Percentiles rank a stretch among this genome's conserved stretches.
phyloP scores from a whole-genome alignment of 2,329 filamentous ascomycete genomes.

The Fusarium guadeloupense region DNA sequence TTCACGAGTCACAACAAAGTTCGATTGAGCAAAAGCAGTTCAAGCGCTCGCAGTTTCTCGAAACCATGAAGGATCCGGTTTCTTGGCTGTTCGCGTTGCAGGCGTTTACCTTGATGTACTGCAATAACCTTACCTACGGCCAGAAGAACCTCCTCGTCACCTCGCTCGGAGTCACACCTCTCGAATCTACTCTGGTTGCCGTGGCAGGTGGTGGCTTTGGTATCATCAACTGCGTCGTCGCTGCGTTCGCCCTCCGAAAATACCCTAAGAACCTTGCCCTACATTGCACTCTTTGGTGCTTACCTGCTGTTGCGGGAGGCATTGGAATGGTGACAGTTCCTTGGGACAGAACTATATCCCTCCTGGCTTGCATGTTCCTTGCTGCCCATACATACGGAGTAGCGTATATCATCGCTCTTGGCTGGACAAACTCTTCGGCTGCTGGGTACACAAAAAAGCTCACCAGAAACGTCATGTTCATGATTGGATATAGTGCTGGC shows the following conservation, averaged over 20 bases:
- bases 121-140: slow-evolving; percentile 52
- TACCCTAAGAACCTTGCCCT: slow-evolving; percentile 47
- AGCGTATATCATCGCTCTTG: slow-evolving; percentile 45
- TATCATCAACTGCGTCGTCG: slow-evolving; percentile 45
- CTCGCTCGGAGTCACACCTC: slow-evolving; percentile 48
- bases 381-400: slow-evolving; percentile 48
- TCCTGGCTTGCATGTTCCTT: slow-evolving; percentile 39
- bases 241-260: slow-evolving; percentile 42
- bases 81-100: slow-evolving; percentile 47
- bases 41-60: slow-evolving; percentile 44
- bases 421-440: slow-evolving; percentile 49
- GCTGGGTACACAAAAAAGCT: slow-evolving; percentile 56
- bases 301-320: slow-evolving; percentile 40
- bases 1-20: slow-evolving; percentile 47
- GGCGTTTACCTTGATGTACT: slow-evolving; percentile 47
- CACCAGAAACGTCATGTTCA: slow-evolving; percentile 53
- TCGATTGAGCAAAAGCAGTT: slow-evolving; percentile 52
- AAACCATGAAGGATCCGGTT: slow-evolving; percentile 44
- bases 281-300: slow-evolving; percentile 41
- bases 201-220: slow-evolving; percentile 50
- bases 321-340: slow-evolving; percentile 41
- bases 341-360: slow-evolving; percentile 36
- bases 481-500: slow-evolving; percentile 48
- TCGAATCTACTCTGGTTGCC: slow-evolving; percentile 52
- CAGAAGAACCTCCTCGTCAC: slow-evolving; percentile 52